Conservation (phyloP, 2,329 filamentous ascomycete species). For the Spiromastix sp. region DNA sequence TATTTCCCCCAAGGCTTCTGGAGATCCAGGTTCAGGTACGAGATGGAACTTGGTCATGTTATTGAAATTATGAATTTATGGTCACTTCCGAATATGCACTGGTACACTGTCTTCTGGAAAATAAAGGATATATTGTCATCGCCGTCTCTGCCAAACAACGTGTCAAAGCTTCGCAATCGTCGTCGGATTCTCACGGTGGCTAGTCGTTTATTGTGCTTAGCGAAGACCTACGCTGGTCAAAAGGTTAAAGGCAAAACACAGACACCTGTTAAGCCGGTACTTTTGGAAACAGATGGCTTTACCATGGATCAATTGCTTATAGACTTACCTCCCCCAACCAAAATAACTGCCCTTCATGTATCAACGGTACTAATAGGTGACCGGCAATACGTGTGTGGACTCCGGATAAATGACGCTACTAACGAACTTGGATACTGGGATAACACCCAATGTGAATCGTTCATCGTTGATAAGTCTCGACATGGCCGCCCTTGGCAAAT, state of each 20-base stretch:
- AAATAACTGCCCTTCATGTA: conserved; percentile 2
- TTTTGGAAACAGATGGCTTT: conserved; percentile 1
- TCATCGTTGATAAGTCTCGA: background rate
- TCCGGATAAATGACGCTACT: conserved; percentile 1
- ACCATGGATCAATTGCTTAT: background rate
- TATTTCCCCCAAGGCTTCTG: conserved; percentile 3
- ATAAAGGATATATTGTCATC: conserved; percentile 1
- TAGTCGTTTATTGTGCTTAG: background rate
- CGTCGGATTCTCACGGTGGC: conserved; percentile 5
- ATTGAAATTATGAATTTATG: conserved; percentile 4
- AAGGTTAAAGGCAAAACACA: background rate
- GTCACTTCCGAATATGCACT: background rate
- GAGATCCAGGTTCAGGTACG: conserved; percentile 3
- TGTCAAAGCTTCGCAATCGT: conserved; percentile 3
- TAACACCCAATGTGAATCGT: background rate
- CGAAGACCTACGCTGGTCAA: background rate
- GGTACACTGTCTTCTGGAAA: conserved; percentile 6
- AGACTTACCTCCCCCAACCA: background rate
- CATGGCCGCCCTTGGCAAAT: background rate
- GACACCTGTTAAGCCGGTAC: background rate
- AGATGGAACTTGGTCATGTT: conserved; percentile 5
- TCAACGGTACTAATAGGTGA: conserved; percentile 3
- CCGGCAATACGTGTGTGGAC: conserved; percentile 4
- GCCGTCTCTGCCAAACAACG: background rate
- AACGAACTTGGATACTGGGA: background rate